Percentiles rank a stretch among this genome's conserved stretches.
Evolutionary conservation across 1,284 basidiomycete species (phyloP).

Genomic region (Rhodotorula sp.): DNA sequence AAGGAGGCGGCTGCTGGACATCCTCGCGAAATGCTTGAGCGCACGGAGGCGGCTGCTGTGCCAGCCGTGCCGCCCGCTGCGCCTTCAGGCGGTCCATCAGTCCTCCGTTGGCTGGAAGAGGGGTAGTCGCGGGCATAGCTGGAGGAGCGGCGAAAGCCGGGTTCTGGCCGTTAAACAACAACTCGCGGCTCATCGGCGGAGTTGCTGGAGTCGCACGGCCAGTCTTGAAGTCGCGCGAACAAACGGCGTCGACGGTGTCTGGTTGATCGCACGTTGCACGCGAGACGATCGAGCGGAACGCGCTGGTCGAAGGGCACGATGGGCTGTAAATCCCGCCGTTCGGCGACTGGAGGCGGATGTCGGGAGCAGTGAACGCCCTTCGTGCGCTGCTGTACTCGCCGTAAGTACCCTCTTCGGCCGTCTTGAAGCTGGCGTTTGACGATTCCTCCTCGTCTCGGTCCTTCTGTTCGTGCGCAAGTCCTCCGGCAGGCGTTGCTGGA

Average conservation of each 20-base stretch:
- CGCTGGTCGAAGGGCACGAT: neutral
- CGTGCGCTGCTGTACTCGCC: neutral
- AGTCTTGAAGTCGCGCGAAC: neutral
- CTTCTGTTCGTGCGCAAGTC: no score
- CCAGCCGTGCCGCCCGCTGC: neutral
- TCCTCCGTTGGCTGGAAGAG: neutral
- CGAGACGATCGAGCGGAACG: neutral
- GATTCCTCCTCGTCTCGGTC: no score
- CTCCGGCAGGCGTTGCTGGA: no score
- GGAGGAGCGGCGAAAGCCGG: neutral
- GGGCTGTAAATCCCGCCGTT: neutral
- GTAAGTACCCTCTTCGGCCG: neutral
- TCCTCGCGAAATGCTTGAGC: neutral
- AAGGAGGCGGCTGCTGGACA: neutral
- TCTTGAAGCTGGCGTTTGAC: neutral
- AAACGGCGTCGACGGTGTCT: no score
- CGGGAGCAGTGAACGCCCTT: neutral
- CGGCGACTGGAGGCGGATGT: neutral
- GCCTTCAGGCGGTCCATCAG: neutral
- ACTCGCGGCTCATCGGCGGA: neutral
- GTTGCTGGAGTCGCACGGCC: neutral
- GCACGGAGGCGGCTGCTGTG: no score
- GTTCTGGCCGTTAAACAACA: neutral
- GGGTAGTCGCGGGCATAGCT: neutral
- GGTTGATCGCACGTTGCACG: no score